These are phyloP conservation scores for Leishmania major DNA, from an alignment of 208 protist genomes.

Conservation along the genomic window DNA sequence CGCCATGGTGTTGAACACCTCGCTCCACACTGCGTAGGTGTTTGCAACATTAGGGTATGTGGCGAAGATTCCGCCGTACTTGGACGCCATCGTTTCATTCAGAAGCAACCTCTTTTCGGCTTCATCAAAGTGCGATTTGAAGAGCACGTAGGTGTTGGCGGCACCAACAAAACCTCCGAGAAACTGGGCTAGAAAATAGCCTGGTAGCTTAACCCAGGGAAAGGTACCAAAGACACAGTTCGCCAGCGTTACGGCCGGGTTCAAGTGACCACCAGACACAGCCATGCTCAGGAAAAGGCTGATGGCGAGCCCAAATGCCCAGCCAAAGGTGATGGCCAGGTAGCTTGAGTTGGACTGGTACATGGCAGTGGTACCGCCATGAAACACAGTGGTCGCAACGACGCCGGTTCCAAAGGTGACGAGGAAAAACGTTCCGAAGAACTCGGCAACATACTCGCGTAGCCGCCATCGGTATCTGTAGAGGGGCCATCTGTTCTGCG, in stretches of 20 bases:
- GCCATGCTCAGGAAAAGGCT: constrained; percentile 47
- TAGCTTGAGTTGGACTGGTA: constrained; percentile 26
- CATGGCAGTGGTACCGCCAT: neutral
- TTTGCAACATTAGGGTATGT: constrained; percentile 47
- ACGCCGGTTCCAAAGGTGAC: constrained; percentile 52
- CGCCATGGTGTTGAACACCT: constrained; percentile 46
- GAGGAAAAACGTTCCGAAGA: constrained; percentile 54
- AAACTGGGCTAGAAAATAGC: constrained; percentile 46
- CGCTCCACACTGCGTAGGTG: constrained; percentile 35
- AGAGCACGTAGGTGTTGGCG: constrained; percentile 45
- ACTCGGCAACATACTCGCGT: constrained; percentile 61
- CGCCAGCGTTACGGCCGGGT: constrained; percentile 53
- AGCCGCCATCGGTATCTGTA: constrained; percentile 29
- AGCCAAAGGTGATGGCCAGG: constrained; percentile 46
- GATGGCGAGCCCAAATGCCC: constrained; percentile 45
- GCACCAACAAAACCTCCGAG: constrained; percentile 41
- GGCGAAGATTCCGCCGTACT: constrained; percentile 44
- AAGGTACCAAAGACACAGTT: constrained; percentile 43
- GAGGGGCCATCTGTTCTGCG: constrained; percentile 38
- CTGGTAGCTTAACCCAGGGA: constrained; percentile 53
- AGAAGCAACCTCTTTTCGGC: constrained; percentile 10
- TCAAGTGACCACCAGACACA: constrained; percentile 57
- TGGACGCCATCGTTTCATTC: constrained; percentile 31
- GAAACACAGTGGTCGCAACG: constrained; percentile 29
- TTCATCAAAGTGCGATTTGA: constrained; percentile 36